These are phyloP conservation scores for Atalantia buxifolia DNA, from an alignment of 345 rosid genomes.

Conservation along the genomic window DNA sequence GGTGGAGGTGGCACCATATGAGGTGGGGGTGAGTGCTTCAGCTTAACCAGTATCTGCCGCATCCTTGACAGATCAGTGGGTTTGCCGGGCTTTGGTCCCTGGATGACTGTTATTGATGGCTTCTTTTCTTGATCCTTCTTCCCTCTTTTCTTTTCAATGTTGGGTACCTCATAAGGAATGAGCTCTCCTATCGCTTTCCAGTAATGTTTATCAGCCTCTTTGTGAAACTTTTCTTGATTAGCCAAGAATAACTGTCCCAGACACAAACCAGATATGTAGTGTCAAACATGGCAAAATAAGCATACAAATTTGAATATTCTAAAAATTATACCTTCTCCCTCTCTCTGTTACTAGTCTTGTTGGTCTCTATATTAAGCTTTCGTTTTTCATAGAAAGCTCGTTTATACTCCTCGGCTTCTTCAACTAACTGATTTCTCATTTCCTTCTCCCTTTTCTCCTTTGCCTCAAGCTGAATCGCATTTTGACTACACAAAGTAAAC, in stretches of 20 bases:
- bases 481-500: constrained; percentile 40
- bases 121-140: constrained; percentile 57
- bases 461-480: constrained; percentile 59
- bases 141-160: constrained; percentile 54
- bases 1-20: constrained; percentile 73
- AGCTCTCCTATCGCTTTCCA: constrained; percentile 70
- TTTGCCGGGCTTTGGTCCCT: constrained; percentile 81
- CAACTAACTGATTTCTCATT: constrained; percentile 54
- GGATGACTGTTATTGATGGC: constrained; percentile 47
- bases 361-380: constrained; percentile 50
- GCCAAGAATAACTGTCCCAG: constrained; percentile 49
- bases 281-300: not conserved
- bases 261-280: not conserved
- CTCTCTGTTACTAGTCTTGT: constrained; percentile 60
- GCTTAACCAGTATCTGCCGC: constrained; percentile 65
- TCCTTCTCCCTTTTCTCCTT: constrained; percentile 76
- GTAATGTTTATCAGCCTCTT: constrained; percentile 55
- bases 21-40: constrained; percentile 72
- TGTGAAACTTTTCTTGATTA: constrained; percentile 71
- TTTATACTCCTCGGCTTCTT: constrained; percentile 60
- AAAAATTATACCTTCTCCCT: constrained; percentile 51
- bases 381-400: constrained; percentile 63
- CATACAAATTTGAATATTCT: not conserved
- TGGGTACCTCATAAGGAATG: constrained; percentile 66
- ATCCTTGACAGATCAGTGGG: constrained; percentile 61